Base-by-base conservation (phyloP, 2,329 filamentous ascomycete genomes). In the Coniochaeta sp. region DNA sequence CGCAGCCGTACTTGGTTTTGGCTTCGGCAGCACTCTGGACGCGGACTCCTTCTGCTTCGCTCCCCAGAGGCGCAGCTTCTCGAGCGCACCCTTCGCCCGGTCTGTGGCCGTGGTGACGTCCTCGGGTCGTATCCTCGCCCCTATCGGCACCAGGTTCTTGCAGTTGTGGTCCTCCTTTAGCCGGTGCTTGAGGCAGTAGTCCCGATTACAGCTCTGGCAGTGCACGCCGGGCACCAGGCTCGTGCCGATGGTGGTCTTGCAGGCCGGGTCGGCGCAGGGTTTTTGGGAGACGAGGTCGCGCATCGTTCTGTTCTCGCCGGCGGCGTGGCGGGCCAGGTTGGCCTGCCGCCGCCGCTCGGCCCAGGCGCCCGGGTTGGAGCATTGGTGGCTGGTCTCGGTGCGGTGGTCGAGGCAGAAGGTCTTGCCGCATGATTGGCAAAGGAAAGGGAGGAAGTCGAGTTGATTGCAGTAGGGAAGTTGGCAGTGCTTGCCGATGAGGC, bases 401-500 rank as follows among this genome's bases (percentile, higher is more conserved):
- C 93, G 90, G 80, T 99, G 95, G 71, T 98, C 93, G 66, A 96
- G 89, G 73, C 96, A 99, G 78, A 87, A 99, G 17, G 89, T 93
- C 61, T 85, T 83, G 64, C 73, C 83, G 77, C 95, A 99, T 67
- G 90, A 95, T 72, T 96, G 90, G 78, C 95, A 99, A 70, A 87
- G 83, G 75, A 98, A 98, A 4, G 95, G 95, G 5, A 99, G 85
- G 74, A 99, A 98, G 76, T 98, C 95, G 62, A 98, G 89, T 71
- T 95, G 90, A 72, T 93, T 89, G 81, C 95, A 99, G 80, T 91
- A 96, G 65, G 89, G 80, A 76, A 90, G 88, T 74, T 97, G 87
- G 82, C 95, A 99, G 79, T 97, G 93, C 63, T 85, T 85, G 74
- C 95, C 95, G 67, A 98, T 89, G 26, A 93, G 84, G 68, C 90